Evolutionary conservation across 257 asterid genomes (phyloP).

Genomic region (Solanum acaule): DNA sequence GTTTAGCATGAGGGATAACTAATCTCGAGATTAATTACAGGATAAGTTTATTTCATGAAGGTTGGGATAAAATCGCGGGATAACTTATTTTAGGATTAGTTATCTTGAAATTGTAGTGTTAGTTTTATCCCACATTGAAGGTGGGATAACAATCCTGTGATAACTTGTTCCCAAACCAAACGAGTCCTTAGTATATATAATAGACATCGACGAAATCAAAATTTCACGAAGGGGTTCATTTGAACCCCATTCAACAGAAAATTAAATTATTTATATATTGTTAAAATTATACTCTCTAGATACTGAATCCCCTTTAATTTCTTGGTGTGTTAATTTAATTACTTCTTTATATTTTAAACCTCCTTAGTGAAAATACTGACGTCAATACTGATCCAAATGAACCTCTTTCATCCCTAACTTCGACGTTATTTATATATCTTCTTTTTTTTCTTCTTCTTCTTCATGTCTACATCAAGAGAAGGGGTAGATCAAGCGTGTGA

Average conservation of each 20-base stretch:
- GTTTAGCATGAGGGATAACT: background rate
- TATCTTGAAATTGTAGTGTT: background rate
- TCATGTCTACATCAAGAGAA: slow-evolving; percentile 1
- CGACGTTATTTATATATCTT: background rate
- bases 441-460: background rate
- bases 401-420: background rate
- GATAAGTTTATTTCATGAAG: background rate
- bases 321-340: too few relatives aligned
- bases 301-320: too few relatives aligned
- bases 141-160: background rate
- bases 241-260: too few relatives aligned
- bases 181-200: background rate
- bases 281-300: too few relatives aligned
- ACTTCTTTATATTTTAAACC: background rate
- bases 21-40: background rate
- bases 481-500: slow-evolving; percentile 10
- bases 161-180: background rate
- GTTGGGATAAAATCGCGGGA: background rate
- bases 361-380: fast-evolving
- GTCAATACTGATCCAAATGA: background rate
- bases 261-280: too few relatives aligned
- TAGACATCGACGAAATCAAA: too few relatives aligned
- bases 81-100: background rate
- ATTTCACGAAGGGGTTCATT: background rate
- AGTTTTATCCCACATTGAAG: background rate